A percentile compares a stretch with the other conserved stretches of the same genome.
These are phyloP conservation scores for Rhodotorula babjevae DNA, from an alignment of 768 basidiomycete genomes.

Conservation along the genomic window DNA sequence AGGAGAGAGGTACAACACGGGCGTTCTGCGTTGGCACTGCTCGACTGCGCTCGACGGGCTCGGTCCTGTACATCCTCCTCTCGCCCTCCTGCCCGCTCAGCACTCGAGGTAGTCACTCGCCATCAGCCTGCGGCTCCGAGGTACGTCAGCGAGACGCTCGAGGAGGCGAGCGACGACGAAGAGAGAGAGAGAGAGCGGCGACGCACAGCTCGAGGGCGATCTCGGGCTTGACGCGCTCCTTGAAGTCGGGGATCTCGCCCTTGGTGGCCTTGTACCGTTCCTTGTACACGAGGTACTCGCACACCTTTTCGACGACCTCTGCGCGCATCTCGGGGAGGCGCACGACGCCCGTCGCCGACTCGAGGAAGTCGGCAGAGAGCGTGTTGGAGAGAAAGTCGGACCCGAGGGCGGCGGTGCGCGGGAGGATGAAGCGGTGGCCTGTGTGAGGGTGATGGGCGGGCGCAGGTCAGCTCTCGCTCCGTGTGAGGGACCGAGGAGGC, in stretches of 20 bases:
- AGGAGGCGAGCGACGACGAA: not conserved
- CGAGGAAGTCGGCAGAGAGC: slow-evolving; percentile 29
- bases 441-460: not conserved
- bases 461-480: not conserved
- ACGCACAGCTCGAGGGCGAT: slow-evolving; percentile 39
- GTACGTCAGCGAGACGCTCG: no score
- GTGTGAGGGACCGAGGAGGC: not conserved
- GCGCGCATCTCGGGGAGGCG: slow-evolving; percentile 25
- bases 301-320: slow-evolving; percentile 37
- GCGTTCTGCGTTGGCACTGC: not conserved
- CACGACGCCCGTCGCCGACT: slow-evolving; percentile 12
- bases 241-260: slow-evolving; percentile 36
- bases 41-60: not conserved
- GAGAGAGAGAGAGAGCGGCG: not conserved
- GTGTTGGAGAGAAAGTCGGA: slow-evolving; percentile 24
- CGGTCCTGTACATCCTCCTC: not conserved
- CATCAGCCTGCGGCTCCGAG: slow-evolving; percentile 15
- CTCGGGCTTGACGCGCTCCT: slow-evolving; percentile 35
- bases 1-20: not conserved
- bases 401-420: slow-evolving; percentile 29
- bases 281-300: slow-evolving; percentile 40
- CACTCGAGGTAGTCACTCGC: slow-evolving; percentile 35
- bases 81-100: not conserved
- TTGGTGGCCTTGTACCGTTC: slow-evolving; percentile 20
- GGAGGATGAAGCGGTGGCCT: slow-evolving; percentile 39